Evolutionary conservation across 2,329 filamentous ascomycete genomes (phyloP).

Genomic region (Fonsecaea multimorphosa): DNA sequence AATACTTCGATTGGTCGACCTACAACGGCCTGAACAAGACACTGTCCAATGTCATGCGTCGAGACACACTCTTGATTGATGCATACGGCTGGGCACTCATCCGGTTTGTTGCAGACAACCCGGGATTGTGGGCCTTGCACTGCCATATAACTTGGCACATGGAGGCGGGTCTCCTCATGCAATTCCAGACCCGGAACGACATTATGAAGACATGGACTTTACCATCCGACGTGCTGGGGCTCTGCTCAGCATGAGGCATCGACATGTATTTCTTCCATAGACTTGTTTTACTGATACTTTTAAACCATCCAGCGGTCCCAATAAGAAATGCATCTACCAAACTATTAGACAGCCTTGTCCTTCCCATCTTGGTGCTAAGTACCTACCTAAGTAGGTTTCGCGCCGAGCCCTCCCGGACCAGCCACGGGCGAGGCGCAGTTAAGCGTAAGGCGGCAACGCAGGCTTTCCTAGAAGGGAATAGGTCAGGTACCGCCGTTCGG

Average conservation of each 20-base stretch:
- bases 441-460: neutral
- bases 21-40: constrained; percentile 13
- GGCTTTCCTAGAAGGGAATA: neutral
- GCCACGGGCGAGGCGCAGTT: neutral
- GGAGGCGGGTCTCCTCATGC: constrained; percentile 41
- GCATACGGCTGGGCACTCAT: constrained; percentile 44
- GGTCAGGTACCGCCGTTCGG: neutral
- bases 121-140: constrained; percentile 47
- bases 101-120: constrained; percentile 47
- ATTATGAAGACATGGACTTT: constrained; percentile 17
- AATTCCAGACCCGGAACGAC: constrained; percentile 18
- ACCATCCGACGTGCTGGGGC: constrained; percentile 15
- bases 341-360: neutral
- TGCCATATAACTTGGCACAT: constrained; percentile 49
- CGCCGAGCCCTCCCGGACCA: no score
- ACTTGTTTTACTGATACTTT: neutral
- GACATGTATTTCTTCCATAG: neutral
- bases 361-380: neutral
- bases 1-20: constrained; percentile 51
- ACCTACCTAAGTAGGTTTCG: neutral
- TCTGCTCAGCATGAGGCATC: constrained; percentile 1
- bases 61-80: constrained; percentile 46
- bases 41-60: constrained; percentile 9
- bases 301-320: neutral
- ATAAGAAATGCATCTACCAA: neutral